These are phyloP conservation scores for Alternaria viburni DNA, from an alignment of 2,329 filamentous ascomycete species.

Conservation along the genomic window DNA sequence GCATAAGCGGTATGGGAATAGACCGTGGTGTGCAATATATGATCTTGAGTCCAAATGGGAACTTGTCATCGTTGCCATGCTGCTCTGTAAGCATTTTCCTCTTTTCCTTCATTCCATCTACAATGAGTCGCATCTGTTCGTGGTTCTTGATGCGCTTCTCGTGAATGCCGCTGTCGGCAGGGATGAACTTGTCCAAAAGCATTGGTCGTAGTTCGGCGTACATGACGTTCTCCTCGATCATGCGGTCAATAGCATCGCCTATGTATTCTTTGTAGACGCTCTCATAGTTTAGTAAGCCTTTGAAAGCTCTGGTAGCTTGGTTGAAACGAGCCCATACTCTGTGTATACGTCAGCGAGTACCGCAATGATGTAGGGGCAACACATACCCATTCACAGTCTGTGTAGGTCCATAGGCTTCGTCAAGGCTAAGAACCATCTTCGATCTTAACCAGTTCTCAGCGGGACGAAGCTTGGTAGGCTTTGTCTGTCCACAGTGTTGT, in stretches of 20 bases:
- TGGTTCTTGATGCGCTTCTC: constrained; percentile 58
- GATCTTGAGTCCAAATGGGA: constrained; percentile 70
- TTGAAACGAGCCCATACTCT: constrained; percentile 69
- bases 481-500: constrained; percentile 23
- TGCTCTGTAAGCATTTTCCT: constrained; percentile 45
- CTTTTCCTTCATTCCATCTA: constrained; percentile 60
- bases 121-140: constrained; percentile 61
- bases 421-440: constrained; percentile 68
- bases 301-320: constrained; percentile 72
- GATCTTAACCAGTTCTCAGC: constrained; percentile 62
- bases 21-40: constrained; percentile 74
- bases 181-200: constrained; percentile 70
- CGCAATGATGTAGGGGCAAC: background rate
- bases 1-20: constrained; percentile 58
- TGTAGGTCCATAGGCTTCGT: constrained; percentile 63
- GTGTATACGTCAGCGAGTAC: background rate
- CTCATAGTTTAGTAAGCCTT: constrained; percentile 73
- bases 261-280: constrained; percentile 68
- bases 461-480: constrained; percentile 16
- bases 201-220: constrained; percentile 76
- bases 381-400: constrained; percentile 62
- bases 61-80: constrained; percentile 50
- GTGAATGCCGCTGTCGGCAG: constrained; percentile 60
- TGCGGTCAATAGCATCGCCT: constrained; percentile 63
- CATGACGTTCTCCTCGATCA: constrained; percentile 70